These are phyloP conservation scores for Pythium vanterpoolii DNA, from an alignment of 352 stramenopile genomes.

Conservation along the genomic window DNA sequence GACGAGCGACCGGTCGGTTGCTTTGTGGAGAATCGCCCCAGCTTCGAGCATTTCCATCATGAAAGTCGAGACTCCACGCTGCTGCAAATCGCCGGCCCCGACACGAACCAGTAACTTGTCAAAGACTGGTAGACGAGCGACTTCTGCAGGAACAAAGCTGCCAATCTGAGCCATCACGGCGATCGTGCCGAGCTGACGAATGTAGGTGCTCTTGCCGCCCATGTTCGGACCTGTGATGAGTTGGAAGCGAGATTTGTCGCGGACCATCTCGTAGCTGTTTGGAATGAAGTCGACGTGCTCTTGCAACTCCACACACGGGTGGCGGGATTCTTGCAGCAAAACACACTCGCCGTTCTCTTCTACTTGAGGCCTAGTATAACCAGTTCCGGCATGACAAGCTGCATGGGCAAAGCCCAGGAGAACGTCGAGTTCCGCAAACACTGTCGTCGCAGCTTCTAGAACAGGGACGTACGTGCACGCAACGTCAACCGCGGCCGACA, in stretches of 20 bases:
- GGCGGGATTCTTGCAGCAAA: constrained; percentile 83
- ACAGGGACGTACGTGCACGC: constrained; percentile 95
- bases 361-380: constrained; percentile 65
- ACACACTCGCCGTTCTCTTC: constrained; percentile 59
- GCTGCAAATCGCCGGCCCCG: constrained; percentile 95
- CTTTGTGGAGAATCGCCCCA: constrained; percentile 94
- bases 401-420: constrained; percentile 93
- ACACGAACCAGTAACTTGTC: constrained; percentile 96
- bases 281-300: constrained; percentile 96
- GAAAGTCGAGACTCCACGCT: constrained; percentile 98
- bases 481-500: constrained; percentile 92
- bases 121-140: constrained; percentile 91
- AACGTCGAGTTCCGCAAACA: constrained; percentile 94
- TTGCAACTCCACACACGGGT: constrained; percentile 99
- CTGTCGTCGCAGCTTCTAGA: constrained; percentile 86
- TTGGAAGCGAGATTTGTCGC: constrained; percentile 86
- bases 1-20: constrained; percentile 93
- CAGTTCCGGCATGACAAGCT: constrained; percentile 89
- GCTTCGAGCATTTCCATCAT: constrained; percentile 99
- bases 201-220: constrained; percentile 99
- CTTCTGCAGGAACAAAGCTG: constrained; percentile 94
- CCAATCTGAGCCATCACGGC: constrained; percentile 96
- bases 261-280: constrained; percentile 94
- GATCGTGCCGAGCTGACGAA: constrained; percentile 95
- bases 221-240: constrained; percentile 99